Percentiles rank a stretch among this genome's conserved stretches.
phyloP scores from a whole-genome alignment of 2,329 filamentous ascomycete species.

The Sporothrix schenckii region DNA sequence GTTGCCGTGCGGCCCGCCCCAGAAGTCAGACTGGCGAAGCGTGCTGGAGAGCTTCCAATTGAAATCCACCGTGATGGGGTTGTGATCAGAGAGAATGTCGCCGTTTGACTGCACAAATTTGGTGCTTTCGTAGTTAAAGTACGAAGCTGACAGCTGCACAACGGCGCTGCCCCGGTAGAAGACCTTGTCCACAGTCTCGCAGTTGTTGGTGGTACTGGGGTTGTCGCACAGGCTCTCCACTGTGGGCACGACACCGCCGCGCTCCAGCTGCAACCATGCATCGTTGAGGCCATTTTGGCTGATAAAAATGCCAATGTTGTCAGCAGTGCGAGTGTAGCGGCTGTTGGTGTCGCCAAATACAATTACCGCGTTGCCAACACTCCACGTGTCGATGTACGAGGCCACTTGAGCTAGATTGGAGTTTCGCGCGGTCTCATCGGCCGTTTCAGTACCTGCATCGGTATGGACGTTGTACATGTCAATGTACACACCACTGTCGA shows the following conservation, averaged over 20 bases:
- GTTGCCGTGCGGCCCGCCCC: slow-evolving; percentile 53
- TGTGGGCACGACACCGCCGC: slow-evolving; percentile 51
- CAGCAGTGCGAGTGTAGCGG: slow-evolving; percentile 61
- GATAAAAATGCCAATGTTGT: slow-evolving; percentile 56
- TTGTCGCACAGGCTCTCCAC: slow-evolving; percentile 58
- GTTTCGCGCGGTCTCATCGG: slow-evolving; percentile 59
- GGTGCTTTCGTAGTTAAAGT: slow-evolving; percentile 58
- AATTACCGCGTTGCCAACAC: slow-evolving; percentile 62
- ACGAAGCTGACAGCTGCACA: slow-evolving; percentile 51
- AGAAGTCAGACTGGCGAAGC: slow-evolving; percentile 51
- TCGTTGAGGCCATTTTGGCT: slow-evolving; percentile 58
- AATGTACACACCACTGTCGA: slow-evolving; percentile 58
- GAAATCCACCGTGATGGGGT: slow-evolving; percentile 63
- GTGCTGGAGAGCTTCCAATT: slow-evolving; percentile 47
- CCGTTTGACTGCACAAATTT: slow-evolving; percentile 62
- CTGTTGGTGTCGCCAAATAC: slow-evolving; percentile 68
- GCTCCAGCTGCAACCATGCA: slow-evolving; percentile 61
- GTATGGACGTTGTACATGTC: slow-evolving; percentile 70
- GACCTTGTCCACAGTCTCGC: slow-evolving; percentile 70
- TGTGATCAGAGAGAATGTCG: slow-evolving; percentile 64
- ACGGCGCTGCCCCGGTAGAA: slow-evolving; percentile 59
- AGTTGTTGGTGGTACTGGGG: slow-evolving; percentile 56
- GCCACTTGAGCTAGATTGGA: slow-evolving; percentile 63
- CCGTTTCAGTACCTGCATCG: slow-evolving; percentile 60
- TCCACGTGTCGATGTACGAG: slow-evolving; percentile 59